These are phyloP conservation scores for Chaetomidium leptoderma DNA, from an alignment of 495 filamentous ascomycete species.

Conservation along the genomic window DNA sequence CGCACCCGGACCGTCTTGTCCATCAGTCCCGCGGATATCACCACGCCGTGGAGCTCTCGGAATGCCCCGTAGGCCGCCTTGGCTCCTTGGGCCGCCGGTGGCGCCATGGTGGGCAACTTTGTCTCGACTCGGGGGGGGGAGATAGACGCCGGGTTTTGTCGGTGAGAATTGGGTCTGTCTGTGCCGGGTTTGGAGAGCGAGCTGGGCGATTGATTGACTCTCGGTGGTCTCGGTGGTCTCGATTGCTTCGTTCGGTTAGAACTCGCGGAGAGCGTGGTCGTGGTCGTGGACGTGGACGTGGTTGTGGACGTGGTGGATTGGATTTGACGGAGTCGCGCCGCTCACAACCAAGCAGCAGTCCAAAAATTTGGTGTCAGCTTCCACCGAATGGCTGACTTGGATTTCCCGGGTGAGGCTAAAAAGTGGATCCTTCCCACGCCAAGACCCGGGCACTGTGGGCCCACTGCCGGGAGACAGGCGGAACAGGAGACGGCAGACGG, in stretches of 20 bases:
- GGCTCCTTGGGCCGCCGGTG: slow-evolving; percentile 29
- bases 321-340: slow-evolving; percentile 4
- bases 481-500: no score
- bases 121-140: not conserved
- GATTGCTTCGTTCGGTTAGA: not conserved
- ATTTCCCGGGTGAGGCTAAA: slow-evolving; percentile 5
- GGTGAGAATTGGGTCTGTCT: not conserved
- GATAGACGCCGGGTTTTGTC: not conserved
- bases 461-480: no score
- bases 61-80: slow-evolving; percentile 23
- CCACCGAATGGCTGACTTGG: not conserved
- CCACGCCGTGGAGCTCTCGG: slow-evolving; percentile 51
- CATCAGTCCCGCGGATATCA: slow-evolving; percentile 67
- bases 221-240: not conserved
- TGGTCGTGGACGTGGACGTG: not conserved
- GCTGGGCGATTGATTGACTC: no score
- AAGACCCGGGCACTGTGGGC: not conserved
- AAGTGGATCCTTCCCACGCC: slow-evolving; percentile 4
- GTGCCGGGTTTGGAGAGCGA: no score
- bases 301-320: not conserved
- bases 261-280: not conserved
- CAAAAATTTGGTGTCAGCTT: slow-evolving; percentile 21
- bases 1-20: slow-evolving; percentile 66
- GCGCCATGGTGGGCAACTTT: slow-evolving; percentile 28
- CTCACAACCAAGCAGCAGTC: not conserved